Conservation (phyloP, 2,329 filamentous ascomycete genomes). For the Colletotrichum horii region DNA sequence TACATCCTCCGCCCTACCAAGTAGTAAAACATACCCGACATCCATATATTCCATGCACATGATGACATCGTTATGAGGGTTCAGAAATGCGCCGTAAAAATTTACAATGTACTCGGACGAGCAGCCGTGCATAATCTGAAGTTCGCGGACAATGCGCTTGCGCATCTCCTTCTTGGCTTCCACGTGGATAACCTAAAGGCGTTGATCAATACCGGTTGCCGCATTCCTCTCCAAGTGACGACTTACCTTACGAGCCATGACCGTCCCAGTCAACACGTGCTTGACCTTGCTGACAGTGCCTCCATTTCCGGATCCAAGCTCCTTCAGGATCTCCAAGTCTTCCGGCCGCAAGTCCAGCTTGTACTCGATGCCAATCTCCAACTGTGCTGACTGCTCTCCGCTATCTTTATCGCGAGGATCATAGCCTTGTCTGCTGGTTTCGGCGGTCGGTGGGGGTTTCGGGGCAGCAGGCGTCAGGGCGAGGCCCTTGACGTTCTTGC, state of each 20-base stretch:
- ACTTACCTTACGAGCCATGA: conserved; percentile 95
- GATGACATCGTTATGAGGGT: conserved; percentile 95
- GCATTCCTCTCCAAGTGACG: not conserved
- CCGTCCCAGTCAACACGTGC: conserved; percentile 90
- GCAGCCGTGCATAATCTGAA: conserved; percentile 98
- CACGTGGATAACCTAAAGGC: conserved; percentile 90
- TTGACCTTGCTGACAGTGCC: conserved; percentile 98
- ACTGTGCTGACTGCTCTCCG: conserved; percentile 65
- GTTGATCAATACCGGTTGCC: not conserved
- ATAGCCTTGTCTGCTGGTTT: conserved; percentile 68
- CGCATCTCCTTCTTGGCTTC: conserved; percentile 97
- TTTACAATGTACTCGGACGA: conserved; percentile 97
- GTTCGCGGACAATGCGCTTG: conserved; percentile 94
- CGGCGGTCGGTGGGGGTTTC: conserved; percentile 73
- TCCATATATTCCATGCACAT: conserved; percentile 99
- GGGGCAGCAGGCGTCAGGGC: conserved; percentile 82
- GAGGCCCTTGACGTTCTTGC: conserved; percentile 98
- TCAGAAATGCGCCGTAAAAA: conserved; percentile 97
- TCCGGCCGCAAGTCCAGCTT: conserved; percentile 90
- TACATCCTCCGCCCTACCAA: not conserved
- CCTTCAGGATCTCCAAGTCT: conserved; percentile 90
- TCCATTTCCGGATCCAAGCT: conserved; percentile 94
- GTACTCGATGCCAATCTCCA: conserved; percentile 98
- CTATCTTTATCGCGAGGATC: conserved; percentile 64
- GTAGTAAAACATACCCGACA: conserved; percentile 76